Base-by-base conservation (phyloP, 2,329 filamentous ascomycete genomes). In the Pseudogymnoascus sp. region DNA sequence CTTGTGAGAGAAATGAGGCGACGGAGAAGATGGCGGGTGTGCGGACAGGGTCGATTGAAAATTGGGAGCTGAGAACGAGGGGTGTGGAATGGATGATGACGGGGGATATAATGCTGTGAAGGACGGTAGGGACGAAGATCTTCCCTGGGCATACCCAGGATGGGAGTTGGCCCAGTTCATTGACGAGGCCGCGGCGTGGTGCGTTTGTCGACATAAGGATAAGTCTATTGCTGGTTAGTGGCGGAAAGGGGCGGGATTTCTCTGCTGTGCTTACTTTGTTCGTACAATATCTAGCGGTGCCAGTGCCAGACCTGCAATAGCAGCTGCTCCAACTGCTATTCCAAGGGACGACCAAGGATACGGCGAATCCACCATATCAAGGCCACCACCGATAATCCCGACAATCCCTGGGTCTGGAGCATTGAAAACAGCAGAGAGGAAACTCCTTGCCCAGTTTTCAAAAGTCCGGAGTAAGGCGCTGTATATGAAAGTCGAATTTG, bases 401-500 rank as follows among this genome's bases (percentile, higher is more conserved):
- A 85, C 86, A 63, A 92, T 79, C 7, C 89, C 90, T 34, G 92
- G 80, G 71, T 98, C 93, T 1, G 93, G 93, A 13, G 98, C 84
- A 67, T 96, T 96, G 69, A 98, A 83, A 5, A 98, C 81, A 1
- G 95, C 93, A 51, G 92, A 92, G n/a, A 98, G 81, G 62, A 97
- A 83, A 71, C 92, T 95, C 71, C 92, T 85, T 8, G 93, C 90
- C 87, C 96, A 99, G 70, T 91, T 93, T 75, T 98, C 95, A 31
- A 96, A 79, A 6, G 96, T 88, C 10, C 92, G 92, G 67, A 93
- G 85, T 16, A 98, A 81, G 57, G 97, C 85, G 0, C 88, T 90
- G 77, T 98, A 96, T 61, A 98, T 81, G 72, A 98, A 99, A 1
- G 92, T 96, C 13, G 90, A 86, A 74, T 98, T 98, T 39, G 92